phyloP scores from a whole-genome alignment of 2,329 filamentous ascomycete species.

The Beauveria varroae region DNA sequence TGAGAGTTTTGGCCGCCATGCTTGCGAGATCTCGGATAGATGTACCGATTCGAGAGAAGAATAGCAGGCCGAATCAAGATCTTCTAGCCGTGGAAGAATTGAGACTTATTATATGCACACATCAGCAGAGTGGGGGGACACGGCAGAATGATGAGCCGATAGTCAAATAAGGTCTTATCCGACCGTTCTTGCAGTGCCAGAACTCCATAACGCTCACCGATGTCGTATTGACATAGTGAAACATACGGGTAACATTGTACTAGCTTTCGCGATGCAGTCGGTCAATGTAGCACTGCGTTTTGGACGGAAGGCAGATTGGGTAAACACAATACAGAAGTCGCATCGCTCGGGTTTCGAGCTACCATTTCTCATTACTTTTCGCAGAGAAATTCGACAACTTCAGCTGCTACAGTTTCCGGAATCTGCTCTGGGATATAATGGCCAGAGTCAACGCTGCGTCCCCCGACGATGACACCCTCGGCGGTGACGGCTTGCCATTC shows the following conservation, averaged over 20 bases:
- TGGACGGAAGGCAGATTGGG: too few species aligned
- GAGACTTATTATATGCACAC: neutral
- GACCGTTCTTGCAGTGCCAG: too few species aligned
- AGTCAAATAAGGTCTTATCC: slow-evolving; percentile 23
- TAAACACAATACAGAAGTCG: too few species aligned
- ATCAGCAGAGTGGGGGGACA: neutral
- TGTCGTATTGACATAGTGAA: neutral
- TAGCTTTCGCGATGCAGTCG: neutral
- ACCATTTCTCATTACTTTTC: slow-evolving; percentile 19
- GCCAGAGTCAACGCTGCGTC: slow-evolving; percentile 36
- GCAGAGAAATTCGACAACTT: slow-evolving; percentile 31
- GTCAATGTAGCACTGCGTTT: too few species aligned
- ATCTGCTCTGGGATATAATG: slow-evolving; percentile 46
- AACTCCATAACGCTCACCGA: neutral
- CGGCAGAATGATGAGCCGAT: slow-evolving; percentile 29
- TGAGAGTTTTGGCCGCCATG: slow-evolving; percentile 31
- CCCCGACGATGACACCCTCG: slow-evolving; percentile 27
- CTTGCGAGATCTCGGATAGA: neutral
- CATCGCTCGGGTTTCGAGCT: neutral
- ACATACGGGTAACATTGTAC: neutral
- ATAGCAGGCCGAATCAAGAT: too few species aligned
- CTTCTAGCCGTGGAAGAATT: too few species aligned
- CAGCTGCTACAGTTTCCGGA: slow-evolving; percentile 36
- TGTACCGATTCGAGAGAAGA: neutral
- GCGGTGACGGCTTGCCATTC: slow-evolving; percentile 44